Evolutionary conservation across 2,329 filamentous ascomycete species (phyloP), one percentile per base, ranked within the genome.

Genomic region (Chrysosporium queenslandicum): DNA sequence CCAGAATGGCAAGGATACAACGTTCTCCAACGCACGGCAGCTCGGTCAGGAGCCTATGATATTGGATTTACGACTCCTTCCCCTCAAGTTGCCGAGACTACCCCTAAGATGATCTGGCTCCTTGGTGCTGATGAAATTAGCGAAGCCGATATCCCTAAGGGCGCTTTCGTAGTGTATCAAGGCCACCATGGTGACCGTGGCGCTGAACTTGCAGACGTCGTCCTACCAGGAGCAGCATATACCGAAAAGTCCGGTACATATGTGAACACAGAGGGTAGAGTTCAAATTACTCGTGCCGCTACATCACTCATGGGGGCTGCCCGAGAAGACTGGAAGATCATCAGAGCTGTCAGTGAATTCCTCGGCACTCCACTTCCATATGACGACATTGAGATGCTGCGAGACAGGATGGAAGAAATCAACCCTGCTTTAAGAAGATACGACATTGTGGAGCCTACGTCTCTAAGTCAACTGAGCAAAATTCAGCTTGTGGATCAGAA

Each of bases 311-410:
- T 89, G 21, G 92, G 92, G 55, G 92, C 89, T 50, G 82, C 91
- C 53, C 82, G 92, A 65, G 91, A 92, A 58, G 92, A 98, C 74
- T 98, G 92, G 92, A 98, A 97, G 81, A 97, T 98, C 64, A 83
- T 98, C 61, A 87, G 92, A 58, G 92, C 92, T 16, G 82, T 80
- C 53, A 92, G 86, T 65, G 92, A 97, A 72, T 96, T 94, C 74
- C 78, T 98, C 14, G 87, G 86, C 55, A 82, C 77, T 25, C 85
- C 90, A 59, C 80, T 98, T 50, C 87, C 89, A 20, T 98, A 97
- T 66, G 91, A 98, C 63, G 89, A 97, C 65, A 80, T 98, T 47
- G 86, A 92, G 59, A 79, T 82, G 63, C 79, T 98, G 49, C 82
- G 92, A 53, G 89, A 96, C 70, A 86, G 92, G 62, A 94, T 97